Percentiles rank a stretch among this genome's conserved stretches.
Evolutionary conservation across 106 monocot species (phyloP).

Genomic region (Dendrobium officinale): DNA sequence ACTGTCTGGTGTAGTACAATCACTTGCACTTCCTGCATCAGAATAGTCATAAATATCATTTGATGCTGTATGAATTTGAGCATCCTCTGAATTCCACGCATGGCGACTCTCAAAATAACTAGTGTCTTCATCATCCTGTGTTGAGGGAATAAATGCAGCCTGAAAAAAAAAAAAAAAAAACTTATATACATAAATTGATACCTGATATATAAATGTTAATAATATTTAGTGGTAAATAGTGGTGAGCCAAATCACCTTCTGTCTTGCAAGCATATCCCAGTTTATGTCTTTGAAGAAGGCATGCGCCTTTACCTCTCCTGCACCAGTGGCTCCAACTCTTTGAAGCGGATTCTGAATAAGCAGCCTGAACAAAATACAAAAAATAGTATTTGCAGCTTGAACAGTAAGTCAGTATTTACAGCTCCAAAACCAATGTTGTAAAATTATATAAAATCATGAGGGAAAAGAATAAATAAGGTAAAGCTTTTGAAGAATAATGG

Average conservation of each 20-base stretch:
- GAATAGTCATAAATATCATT: conserved; percentile 36
- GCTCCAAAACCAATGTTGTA: neutral
- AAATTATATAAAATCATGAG: neutral
- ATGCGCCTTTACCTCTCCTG: conserved; percentile 87
- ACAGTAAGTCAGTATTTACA: neutral
- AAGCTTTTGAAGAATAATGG: neutral
- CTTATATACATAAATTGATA: too few relatives aligned
- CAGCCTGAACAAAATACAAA: conserved; percentile 39
- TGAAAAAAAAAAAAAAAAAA: too few relatives aligned
- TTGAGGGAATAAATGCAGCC: conserved; percentile 89
- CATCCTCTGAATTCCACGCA: conserved; percentile 51
- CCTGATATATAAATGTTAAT: neutral
- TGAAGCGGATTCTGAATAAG: conserved; percentile 80
- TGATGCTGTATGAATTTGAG: conserved; percentile 12
- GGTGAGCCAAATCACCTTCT: conserved; percentile 47
- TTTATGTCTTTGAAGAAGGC: conserved; percentile 83
- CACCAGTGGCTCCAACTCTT: conserved; percentile 93
- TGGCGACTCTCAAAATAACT: conserved; percentile 88
- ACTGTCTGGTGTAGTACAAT: conserved; percentile 49
- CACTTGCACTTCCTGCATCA: conserved; percentile 54
- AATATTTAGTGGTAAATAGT: neutral
- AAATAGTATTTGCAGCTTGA: neutral
- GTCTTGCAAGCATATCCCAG: conserved; percentile 87
- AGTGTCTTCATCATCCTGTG: conserved; percentile 80
- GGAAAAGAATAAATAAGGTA: neutral